Conservation (phyloP, 768 basidiomycete species). For the Termitomyces sp. region DNA sequence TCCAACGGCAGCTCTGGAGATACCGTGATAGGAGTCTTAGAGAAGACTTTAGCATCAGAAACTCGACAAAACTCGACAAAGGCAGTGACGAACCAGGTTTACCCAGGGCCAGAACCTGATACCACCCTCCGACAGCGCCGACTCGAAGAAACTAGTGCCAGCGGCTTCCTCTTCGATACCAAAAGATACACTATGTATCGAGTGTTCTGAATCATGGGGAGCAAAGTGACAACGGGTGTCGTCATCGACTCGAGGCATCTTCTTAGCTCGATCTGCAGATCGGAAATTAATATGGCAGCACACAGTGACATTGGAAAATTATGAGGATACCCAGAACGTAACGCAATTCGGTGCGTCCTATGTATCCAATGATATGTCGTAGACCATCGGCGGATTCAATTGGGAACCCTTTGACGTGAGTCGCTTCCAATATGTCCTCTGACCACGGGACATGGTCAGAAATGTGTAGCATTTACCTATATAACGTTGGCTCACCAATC, state of each 20-base stretch:
- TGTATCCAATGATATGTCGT: slow-evolving; percentile 76
- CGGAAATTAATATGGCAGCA: background rate
- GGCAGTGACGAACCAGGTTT: slow-evolving; percentile 66
- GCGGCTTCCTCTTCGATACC: slow-evolving; percentile 69
- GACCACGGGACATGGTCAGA: background rate
- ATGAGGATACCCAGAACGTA: slow-evolving; percentile 72
- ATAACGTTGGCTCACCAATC: slow-evolving; percentile 59
- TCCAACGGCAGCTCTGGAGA: slow-evolving; percentile 90
- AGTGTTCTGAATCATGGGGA: slow-evolving; percentile 50
- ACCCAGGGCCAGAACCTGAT: slow-evolving; percentile 88
- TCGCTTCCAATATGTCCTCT: slow-evolving; percentile 73
- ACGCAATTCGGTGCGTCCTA: slow-evolving; percentile 79
- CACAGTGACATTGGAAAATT: background rate
- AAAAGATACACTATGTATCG: slow-evolving; percentile 47
- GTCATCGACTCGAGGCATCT: slow-evolving; percentile 54
- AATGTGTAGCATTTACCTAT: background rate
- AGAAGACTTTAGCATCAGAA: background rate
- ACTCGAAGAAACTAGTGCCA: slow-evolving; percentile 57
- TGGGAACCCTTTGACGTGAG: slow-evolving; percentile 88
- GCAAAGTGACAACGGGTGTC: slow-evolving; percentile 76
- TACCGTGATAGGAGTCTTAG: slow-evolving; percentile 90
- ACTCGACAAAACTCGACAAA: background rate
- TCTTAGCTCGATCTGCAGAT: slow-evolving; percentile 65
- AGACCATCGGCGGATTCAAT: slow-evolving; percentile 65
- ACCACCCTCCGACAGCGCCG: slow-evolving; percentile 51